Percentiles rank a stretch among this genome's conserved stretches.
Evolutionary conservation across 805 yeast genomes (phyloP).

Genomic region (Teunomyces aglyptinius): DNA sequence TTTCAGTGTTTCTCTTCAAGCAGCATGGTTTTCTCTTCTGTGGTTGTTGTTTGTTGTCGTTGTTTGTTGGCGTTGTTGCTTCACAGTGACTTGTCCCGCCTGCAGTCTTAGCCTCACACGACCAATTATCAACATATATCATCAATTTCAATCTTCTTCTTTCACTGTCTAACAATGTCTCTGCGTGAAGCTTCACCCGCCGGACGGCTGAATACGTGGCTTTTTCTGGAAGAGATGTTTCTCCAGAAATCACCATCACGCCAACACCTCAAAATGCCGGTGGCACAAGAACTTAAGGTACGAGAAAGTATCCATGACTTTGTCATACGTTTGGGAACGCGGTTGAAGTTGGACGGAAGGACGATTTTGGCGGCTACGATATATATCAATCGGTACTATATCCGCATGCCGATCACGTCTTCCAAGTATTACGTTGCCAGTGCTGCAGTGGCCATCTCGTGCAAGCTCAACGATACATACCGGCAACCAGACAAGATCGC

Average conservation of each 20-base stretch:
- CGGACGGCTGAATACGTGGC: conserved; percentile 29
- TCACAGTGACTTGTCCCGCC: too few relatives aligned
- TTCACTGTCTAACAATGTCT: not conserved
- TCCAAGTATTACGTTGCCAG: conserved; percentile 45
- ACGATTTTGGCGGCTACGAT: conserved; percentile 44
- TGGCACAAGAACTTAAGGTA: conserved; percentile 36
- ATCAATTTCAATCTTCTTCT: not conserved
- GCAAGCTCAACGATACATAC: conserved; percentile 42
- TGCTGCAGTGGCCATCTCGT: conserved; percentile 43
- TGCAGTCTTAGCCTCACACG: not conserved
- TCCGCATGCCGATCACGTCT: conserved; percentile 41
- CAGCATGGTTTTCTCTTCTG: too few relatives aligned
- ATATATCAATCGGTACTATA: conserved; percentile 37
- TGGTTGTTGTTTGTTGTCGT: too few relatives aligned
- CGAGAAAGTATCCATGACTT: conserved; percentile 40
- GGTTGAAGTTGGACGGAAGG: conserved; percentile 37
- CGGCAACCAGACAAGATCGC: conserved; percentile 45
- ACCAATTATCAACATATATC: not conserved
- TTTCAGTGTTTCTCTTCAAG: too few relatives aligned
- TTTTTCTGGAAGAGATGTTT: conserved; percentile 35
- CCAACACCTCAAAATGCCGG: conserved; percentile 25
- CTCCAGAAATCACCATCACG: conserved; percentile 33
- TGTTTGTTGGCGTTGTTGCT: too few relatives aligned
- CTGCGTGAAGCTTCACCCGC: not conserved
- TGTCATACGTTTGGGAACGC: conserved; percentile 34